Conservation (phyloP, 495 filamentous ascomycete genomes). For the Halenospora varia region DNA sequence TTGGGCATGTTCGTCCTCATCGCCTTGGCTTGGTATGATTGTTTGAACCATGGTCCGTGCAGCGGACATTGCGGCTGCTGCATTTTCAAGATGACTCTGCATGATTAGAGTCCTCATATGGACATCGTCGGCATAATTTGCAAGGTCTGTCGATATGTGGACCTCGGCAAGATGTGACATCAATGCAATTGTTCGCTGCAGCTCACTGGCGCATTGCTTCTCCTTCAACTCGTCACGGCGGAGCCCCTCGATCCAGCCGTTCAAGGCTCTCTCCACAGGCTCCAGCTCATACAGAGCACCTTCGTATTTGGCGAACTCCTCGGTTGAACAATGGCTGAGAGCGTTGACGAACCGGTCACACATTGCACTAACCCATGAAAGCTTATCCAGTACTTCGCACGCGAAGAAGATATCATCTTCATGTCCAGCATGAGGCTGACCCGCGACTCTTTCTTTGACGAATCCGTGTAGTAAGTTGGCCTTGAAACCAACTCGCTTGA, state of each 20-base stretch:
- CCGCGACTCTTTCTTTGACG: slow-evolving; percentile 68
- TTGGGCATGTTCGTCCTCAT: slow-evolving; percentile 59
- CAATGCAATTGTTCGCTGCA: slow-evolving; percentile 79
- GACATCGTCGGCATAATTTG: slow-evolving; percentile 74
- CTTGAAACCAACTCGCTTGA: slow-evolving; percentile 88
- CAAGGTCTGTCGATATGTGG: slow-evolving; percentile 66
- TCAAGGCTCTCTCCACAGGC: slow-evolving; percentile 85
- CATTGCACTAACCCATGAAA: slow-evolving; percentile 77
- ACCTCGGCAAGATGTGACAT: slow-evolving; percentile 81
- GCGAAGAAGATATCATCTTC: slow-evolving; percentile 74
- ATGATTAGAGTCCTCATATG: slow-evolving; percentile 68
- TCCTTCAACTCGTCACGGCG: slow-evolving; percentile 84
- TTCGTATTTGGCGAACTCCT: slow-evolving; percentile 71
- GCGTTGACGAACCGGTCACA: slow-evolving; percentile 79
- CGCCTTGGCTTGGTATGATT: slow-evolving; percentile 46
- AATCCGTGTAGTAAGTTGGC: slow-evolving; percentile 73
- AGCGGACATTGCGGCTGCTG: slow-evolving; percentile 62
- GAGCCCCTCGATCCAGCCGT: slow-evolving; percentile 81
- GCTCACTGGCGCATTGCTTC: slow-evolving; percentile 70
- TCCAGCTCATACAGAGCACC: slow-evolving; percentile 83
- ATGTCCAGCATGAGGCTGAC: slow-evolving; percentile 46
- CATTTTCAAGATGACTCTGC: slow-evolving; percentile 78
- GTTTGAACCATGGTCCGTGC: slow-evolving; percentile 61
- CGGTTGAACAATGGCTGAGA: slow-evolving; percentile 69
- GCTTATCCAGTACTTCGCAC: slow-evolving; percentile 77